phyloP scores from a whole-genome alignment of 1,284 basidiomycete species.

The Austroboletus olivaceoglutinosus region DNA sequence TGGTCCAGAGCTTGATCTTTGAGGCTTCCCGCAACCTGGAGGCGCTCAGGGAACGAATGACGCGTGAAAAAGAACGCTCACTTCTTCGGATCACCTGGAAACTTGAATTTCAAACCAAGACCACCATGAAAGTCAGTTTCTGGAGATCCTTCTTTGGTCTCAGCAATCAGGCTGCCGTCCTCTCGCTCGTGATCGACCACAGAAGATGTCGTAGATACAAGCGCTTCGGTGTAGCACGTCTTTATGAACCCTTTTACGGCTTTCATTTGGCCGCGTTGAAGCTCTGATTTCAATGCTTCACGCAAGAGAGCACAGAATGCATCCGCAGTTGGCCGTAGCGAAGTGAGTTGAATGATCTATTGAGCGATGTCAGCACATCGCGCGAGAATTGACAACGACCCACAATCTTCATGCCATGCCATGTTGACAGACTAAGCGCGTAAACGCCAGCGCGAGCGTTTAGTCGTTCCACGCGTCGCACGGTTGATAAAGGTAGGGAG shows the following conservation, averaged over 20 bases:
- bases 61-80: conserved; percentile 36
- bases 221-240: conserved; percentile 93
- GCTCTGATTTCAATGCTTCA: conserved; percentile 85
- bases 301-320: conserved; percentile 89
- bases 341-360: conserved; percentile 93
- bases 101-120: conserved; percentile 85
- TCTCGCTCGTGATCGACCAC: conserved; percentile 62
- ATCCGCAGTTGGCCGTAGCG: conserved; percentile 93
- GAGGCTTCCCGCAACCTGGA: conserved; percentile 88
- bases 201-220: conserved; percentile 59
- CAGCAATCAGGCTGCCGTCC: conserved; percentile 60
- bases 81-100: conserved; percentile 94
- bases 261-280: conserved; percentile 91
- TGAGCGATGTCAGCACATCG: conserved; percentile 8
- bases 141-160: conserved; percentile 51
- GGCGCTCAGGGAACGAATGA: conserved; percentile 11
- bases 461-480: conserved; percentile 92
- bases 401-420: conserved; percentile 95
- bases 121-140: conserved; percentile 78
- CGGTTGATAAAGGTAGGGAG: conserved; percentile 89
- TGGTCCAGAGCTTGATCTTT: conserved; percentile 96
- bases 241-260: conserved; percentile 87
- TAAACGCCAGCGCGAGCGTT: conserved; percentile 93
- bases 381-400: conserved; percentile 33
- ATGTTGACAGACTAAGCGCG: conserved; percentile 89